Evolutionary conservation across 2,329 filamentous ascomycete species (phyloP).

Genomic region (Alternaria ventricosa): DNA sequence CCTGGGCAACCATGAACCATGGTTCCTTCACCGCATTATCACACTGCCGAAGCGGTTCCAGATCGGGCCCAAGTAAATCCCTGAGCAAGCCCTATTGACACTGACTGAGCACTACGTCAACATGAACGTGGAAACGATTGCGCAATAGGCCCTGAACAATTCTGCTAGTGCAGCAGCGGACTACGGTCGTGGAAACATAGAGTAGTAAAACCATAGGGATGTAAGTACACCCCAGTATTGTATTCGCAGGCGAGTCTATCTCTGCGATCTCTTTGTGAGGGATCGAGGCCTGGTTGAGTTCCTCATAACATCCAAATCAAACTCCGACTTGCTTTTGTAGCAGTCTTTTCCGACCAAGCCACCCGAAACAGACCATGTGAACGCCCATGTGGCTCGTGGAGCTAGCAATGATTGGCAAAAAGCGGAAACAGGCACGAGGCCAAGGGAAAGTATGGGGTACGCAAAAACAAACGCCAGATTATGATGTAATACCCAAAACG

Average conservation of each 20-base stretch:
- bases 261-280: neutral
- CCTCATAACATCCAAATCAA: neutral
- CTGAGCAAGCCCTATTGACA: neutral
- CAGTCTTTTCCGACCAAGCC: neutral
- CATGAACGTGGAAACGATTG: neutral
- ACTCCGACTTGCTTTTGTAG: constrained; percentile 7
- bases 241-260: constrained; percentile 7
- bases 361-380: constrained; percentile 10
- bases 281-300: neutral
- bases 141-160: neutral
- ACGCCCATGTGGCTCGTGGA: constrained; percentile 29
- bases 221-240: neutral
- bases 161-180: neutral
- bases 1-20: constrained; percentile 3
- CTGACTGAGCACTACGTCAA: neutral
- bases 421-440: constrained; percentile 8
- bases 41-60: constrained; percentile 7
- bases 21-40: constrained; percentile 18
- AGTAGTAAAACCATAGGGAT: neutral
- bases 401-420: constrained; percentile 18
- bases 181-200: neutral
- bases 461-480: constrained; percentile 17
- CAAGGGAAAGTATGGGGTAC: constrained; percentile 1
- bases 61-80: neutral
- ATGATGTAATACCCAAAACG: constrained; percentile 12